Evolutionary conservation across 345 rosid genomes (phyloP), one percentile per base, ranked within the genome.

Genomic region (Bruguiera sexangula): DNA sequence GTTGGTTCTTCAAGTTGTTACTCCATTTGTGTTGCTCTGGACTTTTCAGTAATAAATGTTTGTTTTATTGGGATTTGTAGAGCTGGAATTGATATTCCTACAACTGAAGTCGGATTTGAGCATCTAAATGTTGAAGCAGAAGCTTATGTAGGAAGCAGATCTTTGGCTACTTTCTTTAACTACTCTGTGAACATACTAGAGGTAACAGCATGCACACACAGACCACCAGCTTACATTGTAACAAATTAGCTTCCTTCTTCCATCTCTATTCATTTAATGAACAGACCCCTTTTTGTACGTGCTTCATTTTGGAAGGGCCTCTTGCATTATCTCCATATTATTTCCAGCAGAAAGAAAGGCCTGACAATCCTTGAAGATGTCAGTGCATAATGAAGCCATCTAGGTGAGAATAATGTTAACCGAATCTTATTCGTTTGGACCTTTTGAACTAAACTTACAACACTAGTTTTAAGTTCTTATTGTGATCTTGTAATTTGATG

Each of bases 61-160:
- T 32, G 4, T 20, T 39, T 69, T 15, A 37, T 13, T 15, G 60
- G 72, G 48, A 37, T 21, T 54, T 73, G 16, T 73, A 84, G 90
- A 60, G 90, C 84, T 62, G 84, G 86, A 46, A 79, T 86, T 3
- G 60, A 74, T 0, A 21, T 80, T 30, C 88, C 90, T 6, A 75
- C 83, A 3, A 72, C 77, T 15, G 86, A 84, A 79, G 86, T 86
- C 5, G 69, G 88, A 64, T 86, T 82, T 24, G 82, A 86, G 76
- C 79, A 81, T 71, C 54, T 84, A 50, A 79, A 68, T 22, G 60
- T 84, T 29, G 84, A 79, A 73, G 92, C 88, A 51, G 86, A 86
- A 83, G 84, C 86, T 48, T 79, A 80, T 61, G 88, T 78, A 2
- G 94, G 89, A 69, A 81, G 87, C 73, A 85, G 88, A 77, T 87